Percentiles rank a stretch among this genome's conserved stretches.
These are phyloP conservation scores for Lojkania enalia DNA, from an alignment of 2,329 filamentous ascomycete genomes.

Conservation along the genomic window DNA sequence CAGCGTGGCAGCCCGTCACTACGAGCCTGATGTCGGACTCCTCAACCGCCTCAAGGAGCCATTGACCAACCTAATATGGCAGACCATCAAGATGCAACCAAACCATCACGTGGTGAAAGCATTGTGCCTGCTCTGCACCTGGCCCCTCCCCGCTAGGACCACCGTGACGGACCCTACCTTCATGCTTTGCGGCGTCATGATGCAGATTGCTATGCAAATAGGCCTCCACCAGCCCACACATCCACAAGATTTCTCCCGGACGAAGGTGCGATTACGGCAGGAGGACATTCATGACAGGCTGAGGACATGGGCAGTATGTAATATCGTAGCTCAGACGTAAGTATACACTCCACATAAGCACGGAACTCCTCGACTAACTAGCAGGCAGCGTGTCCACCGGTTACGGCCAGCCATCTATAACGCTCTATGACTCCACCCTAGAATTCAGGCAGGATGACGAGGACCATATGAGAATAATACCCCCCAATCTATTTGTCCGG, in stretches of 20 bases:
- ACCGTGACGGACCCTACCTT: conserved; percentile 80
- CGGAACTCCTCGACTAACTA: conserved; percentile 8
- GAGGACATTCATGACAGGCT: conserved; percentile 79
- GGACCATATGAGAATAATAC: conserved; percentile 42
- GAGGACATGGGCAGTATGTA: conserved; percentile 82
- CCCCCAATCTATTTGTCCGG: conserved; percentile 41
- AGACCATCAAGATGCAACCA: conserved; percentile 75
- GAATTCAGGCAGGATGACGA: conserved; percentile 44
- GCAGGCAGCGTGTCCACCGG: conserved; percentile 71
- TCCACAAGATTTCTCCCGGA: conserved; percentile 79
- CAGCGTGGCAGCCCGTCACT: conserved; percentile 73
- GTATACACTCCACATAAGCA: conserved; percentile 12
- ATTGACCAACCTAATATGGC: conserved; percentile 73
- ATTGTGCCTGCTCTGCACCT: conserved; percentile 76
- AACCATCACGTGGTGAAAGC: conserved; percentile 82
- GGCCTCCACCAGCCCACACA: conserved; percentile 79
- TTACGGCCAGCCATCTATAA: conserved; percentile 79
- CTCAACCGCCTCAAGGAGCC: conserved; percentile 68
- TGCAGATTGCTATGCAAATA: conserved; percentile 83
- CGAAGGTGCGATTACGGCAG: conserved; percentile 73
- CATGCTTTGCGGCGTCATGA: conserved; percentile 80
- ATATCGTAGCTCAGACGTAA: conserved; percentile 76
- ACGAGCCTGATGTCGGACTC: conserved; percentile 63
- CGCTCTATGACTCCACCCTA: conserved; percentile 74
- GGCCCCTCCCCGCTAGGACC: conserved; percentile 81